Percentiles rank a stretch among this genome's conserved stretches.
Evolutionary conservation across 139 green algal genomes (phyloP).

Genomic region (Volvox africanus): DNA sequence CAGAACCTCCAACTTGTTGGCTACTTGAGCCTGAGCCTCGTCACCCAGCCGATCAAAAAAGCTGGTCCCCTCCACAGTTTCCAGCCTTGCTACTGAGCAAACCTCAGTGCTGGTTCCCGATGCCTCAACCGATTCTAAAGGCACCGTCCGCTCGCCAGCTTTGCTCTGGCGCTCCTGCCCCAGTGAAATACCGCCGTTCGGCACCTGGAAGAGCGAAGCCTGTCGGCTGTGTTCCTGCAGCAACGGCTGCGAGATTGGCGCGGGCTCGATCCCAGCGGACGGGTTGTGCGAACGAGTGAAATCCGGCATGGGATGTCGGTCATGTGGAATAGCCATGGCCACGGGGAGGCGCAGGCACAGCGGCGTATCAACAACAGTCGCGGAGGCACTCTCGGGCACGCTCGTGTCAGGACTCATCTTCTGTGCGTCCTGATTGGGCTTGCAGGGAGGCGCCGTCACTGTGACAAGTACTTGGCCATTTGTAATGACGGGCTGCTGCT

Average conservation of each 20-base stretch:
- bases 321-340: background rate
- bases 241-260: background rate
- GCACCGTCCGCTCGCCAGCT: no score
- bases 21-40: background rate
- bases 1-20: no score
- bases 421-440: background rate
- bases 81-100: no score
- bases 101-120: background rate
- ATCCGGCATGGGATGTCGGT: background rate
- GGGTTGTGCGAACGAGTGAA: constrained; percentile 13
- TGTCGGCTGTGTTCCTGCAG: background rate
- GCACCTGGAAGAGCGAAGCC: background rate
- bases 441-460: background rate
- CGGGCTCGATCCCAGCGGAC: constrained; percentile 18
- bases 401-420: background rate
- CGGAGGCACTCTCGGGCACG: no score
- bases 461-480: background rate
- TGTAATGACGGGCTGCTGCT: background rate
- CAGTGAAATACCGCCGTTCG: background rate
- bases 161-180: background rate
- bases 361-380: background rate
- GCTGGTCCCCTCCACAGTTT: background rate
- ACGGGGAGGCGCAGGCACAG: no score
- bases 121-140: background rate
- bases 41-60: constrained; percentile 35